Percentiles rank a stretch among this genome's conserved stretches.
Evolutionary conservation across 2,329 filamentous ascomycete genomes (phyloP).

Genomic region (Sporothrix protearum): DNA sequence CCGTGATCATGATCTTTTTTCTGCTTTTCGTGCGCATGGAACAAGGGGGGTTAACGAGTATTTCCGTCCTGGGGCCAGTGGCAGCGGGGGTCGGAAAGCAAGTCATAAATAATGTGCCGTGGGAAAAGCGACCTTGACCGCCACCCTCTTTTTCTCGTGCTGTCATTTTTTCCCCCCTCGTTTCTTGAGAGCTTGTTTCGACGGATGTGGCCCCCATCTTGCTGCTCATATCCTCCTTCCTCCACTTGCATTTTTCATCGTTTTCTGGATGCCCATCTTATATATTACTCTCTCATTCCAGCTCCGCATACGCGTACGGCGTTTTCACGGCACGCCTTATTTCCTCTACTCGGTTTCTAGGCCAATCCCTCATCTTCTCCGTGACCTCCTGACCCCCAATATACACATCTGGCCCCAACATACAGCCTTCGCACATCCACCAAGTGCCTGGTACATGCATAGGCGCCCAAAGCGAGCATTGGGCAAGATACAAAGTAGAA

Average conservation of each 20-base stretch:
- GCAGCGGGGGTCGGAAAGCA: neutral
- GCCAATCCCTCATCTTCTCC: neutral
- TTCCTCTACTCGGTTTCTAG: neutral
- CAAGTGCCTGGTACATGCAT: neutral
- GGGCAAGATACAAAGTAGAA: neutral
- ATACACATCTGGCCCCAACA: neutral
- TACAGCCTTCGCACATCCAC: neutral
- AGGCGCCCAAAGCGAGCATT: neutral
- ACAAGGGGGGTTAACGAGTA: neutral
- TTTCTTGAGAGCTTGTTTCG: neutral
- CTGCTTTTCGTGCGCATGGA: neutral
- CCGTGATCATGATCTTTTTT: constrained; percentile 15
- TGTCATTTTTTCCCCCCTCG: neutral
- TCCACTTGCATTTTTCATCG: neutral
- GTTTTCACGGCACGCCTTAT: neutral
- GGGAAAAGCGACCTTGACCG: neutral
- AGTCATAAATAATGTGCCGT: constrained; percentile 1
- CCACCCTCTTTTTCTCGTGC: neutral
- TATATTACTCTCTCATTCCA: neutral
- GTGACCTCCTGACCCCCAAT: neutral
- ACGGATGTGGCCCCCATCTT: neutral
- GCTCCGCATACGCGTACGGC: neutral
- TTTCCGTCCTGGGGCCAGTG: neutral
- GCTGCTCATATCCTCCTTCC: neutral
- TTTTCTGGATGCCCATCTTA: neutral